Evolutionary conservation across 2,329 filamentous ascomycete genomes (phyloP).

Genomic region (Alternaria arborescens): DNA sequence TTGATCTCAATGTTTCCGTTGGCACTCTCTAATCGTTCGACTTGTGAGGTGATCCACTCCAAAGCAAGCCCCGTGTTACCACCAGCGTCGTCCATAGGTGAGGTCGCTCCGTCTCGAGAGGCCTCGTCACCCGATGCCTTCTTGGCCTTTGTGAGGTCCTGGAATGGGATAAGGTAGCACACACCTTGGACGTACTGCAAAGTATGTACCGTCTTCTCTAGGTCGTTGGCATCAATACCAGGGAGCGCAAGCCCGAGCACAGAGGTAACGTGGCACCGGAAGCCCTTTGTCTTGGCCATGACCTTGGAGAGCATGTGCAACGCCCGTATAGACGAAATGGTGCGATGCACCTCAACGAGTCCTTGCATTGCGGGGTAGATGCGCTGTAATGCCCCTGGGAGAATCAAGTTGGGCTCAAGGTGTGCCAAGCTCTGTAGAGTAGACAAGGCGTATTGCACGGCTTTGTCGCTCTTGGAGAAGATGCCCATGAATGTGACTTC

Average conservation of each 20-base stretch:
- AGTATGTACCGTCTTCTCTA: constrained; percentile 95
- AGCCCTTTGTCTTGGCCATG: constrained; percentile 94
- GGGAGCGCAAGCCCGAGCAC: constrained; percentile 91
- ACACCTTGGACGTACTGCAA: constrained; percentile 95
- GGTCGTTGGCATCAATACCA: constrained; percentile 95
- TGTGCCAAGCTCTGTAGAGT: constrained; percentile 89
- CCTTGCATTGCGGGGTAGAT: constrained; percentile 98
- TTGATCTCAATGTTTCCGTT: constrained; percentile 86
- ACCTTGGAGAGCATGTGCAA: constrained; percentile 91
- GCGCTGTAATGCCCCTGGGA: constrained; percentile 90
- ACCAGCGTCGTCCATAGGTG: constrained; percentile 47
- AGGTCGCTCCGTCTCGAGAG: constrained; percentile 37
- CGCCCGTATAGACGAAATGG: constrained; percentile 89
- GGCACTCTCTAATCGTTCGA: constrained; percentile 90
- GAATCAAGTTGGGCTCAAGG: constrained; percentile 87
- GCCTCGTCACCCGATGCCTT: constrained; percentile 26
- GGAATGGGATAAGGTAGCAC: constrained; percentile 94
- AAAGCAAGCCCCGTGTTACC: constrained; percentile 70
- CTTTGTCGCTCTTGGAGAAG: constrained; percentile 92
- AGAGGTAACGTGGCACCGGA: constrained; percentile 93
- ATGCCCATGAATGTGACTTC: constrained; percentile 99
- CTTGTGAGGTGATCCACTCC: constrained; percentile 92
- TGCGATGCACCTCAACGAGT: constrained; percentile 94
- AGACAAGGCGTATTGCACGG: constrained; percentile 90
- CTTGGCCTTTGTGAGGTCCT: constrained; percentile 74